Base-by-base conservation (phyloP, 495 filamentous ascomycete genomes). In the Pseudomonodictys pantanalensis region DNA sequence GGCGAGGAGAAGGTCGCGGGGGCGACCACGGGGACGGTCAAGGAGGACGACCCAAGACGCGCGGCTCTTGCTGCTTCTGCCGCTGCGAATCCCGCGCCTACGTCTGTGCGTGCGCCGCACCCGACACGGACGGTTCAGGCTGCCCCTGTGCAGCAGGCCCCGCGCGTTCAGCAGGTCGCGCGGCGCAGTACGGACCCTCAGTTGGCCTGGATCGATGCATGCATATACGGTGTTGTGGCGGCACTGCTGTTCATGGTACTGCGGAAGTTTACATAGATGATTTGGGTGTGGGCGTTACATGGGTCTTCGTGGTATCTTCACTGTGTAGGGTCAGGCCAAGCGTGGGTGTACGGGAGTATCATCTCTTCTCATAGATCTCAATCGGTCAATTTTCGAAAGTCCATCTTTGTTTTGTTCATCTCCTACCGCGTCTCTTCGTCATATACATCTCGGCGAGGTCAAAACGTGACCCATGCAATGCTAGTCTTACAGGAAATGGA, bases 131-230 rank as follows among this genome's bases (percentile, higher is more conserved):
- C 61, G 12, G 44, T 60, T 5, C 43, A n/a, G n/a, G n/a, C 24
- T 3, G 24, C 48, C 2, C 29, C 49, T 8, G 49, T 25, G 43
- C n/a, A n/a, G n/a, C n/a, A n/a, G n/a, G n/a, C n/a, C n/a, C n/a
- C n/a, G n/a, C n/a, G n/a, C n/a, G 52, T 33, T 10, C 62, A 17
- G 32, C 53, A 65, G 38, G 29, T 50, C 17, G 56, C 48, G 11
- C 54, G 57, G 7, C 64, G 69, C 32, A 68, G 62, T 30, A 69
- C 72, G 51, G 75, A 72, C 18, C 77, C 68, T 33, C 73, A 81
- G n/a, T 74, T 81, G 9, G 67, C 76, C 7, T 86, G 83, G 84
- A 67, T 86, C n/a, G 84, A 86, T 68, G 73, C 79, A 50, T 62
- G 79, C 26, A 86, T 86, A 52, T 75, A 76, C 26, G 77, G 79